Conservation (phyloP, 1,139 yeast species). For the Citeromyces hawaiiensis region DNA sequence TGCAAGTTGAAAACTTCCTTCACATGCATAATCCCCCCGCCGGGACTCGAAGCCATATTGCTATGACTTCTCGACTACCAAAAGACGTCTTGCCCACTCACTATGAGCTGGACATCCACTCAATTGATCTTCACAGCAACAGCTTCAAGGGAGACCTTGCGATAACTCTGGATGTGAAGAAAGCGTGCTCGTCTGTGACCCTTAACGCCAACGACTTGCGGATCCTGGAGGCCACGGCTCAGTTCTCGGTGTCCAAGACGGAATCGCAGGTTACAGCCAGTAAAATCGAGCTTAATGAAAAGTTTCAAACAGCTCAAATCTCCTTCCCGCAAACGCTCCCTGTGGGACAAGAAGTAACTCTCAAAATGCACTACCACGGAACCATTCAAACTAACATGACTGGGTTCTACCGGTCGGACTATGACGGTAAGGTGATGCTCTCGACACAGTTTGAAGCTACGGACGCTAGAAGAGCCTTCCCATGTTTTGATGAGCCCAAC, state of each 20-base stretch:
- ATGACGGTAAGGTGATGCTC: slow-evolving; percentile 50
- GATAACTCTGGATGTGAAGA: slow-evolving; percentile 23
- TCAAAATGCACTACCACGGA: slow-evolving; percentile 29
- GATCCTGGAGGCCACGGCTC: slow-evolving; percentile 6
- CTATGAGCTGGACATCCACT: slow-evolving; percentile 25
- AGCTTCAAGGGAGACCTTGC: slow-evolving; percentile 28
- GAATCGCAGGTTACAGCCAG: slow-evolving; percentile 7
- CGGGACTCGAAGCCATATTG: slow-evolving; percentile 8
- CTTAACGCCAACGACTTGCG: slow-evolving; percentile 29
- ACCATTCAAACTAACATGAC: slow-evolving; percentile 58
- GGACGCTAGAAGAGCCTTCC: slow-evolving; percentile 85
- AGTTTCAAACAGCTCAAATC: slow-evolving; percentile 49
- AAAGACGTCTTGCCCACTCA: slow-evolving; percentile 25
- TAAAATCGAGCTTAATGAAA: slow-evolving; percentile 19
- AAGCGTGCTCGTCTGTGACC: slow-evolving; percentile 22
- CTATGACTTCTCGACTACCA: slow-evolving; percentile 22
- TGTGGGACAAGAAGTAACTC: slow-evolving; percentile 20
- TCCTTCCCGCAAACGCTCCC: slow-evolving; percentile 38
- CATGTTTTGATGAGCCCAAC: slow-evolving; percentile 82
- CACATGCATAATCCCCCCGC: not conserved
- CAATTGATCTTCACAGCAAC: slow-evolving; percentile 21
- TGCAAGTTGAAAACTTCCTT: too few relatives aligned
- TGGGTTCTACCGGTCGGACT: slow-evolving; percentile 73
- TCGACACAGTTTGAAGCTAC: slow-evolving; percentile 88
- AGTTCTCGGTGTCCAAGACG: slow-evolving; percentile 8